Percentiles rank a stretch among this genome's conserved stretches.
Evolutionary conservation across 108 stramenopile species (phyloP).

Genomic region (Skeletonema costatum): DNA sequence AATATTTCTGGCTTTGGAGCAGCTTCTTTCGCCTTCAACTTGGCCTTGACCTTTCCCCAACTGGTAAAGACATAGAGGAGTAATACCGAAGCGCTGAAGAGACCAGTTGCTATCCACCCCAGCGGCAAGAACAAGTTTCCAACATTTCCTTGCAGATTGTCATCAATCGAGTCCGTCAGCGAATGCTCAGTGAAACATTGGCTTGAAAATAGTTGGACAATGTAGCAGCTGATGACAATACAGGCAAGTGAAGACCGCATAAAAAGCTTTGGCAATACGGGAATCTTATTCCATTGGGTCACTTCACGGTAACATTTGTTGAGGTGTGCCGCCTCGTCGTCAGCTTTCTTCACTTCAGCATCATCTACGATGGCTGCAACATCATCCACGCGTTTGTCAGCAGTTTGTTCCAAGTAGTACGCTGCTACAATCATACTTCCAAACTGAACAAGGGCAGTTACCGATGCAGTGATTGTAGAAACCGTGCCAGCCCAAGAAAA

Average conservation of each 20-base stretch:
- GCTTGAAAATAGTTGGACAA: slow-evolving; percentile 56
- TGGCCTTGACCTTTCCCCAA: slow-evolving; percentile 48
- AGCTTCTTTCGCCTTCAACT: not conserved
- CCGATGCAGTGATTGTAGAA: slow-evolving; percentile 45
- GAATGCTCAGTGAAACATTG: slow-evolving; percentile 49
- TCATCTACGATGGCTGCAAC: slow-evolving; percentile 42
- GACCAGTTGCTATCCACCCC: slow-evolving; percentile 37
- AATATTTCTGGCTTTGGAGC: not conserved
- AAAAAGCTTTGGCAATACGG: slow-evolving; percentile 26
- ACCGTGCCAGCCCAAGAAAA: slow-evolving; percentile 57
- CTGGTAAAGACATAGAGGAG: slow-evolving; percentile 22
- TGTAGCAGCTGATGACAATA: slow-evolving; percentile 51
- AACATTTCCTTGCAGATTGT: slow-evolving; percentile 49
- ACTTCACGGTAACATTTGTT: slow-evolving; percentile 39
- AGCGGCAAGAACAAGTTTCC: slow-evolving; percentile 47
- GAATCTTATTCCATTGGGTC: slow-evolving; percentile 47
- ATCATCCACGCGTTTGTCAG: slow-evolving; percentile 42
- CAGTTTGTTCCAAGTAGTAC: slow-evolving; percentile 54
- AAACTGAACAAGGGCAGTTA: slow-evolving; percentile 59
- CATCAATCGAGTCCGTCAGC: slow-evolving; percentile 53
- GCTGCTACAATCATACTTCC: slow-evolving; percentile 62
- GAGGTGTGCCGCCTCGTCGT: slow-evolving; percentile 46
- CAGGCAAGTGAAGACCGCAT: slow-evolving; percentile 17
- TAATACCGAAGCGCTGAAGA: slow-evolving; percentile 31
- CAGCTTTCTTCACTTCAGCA: slow-evolving; percentile 46